Conservation (phyloP, 176 grass and related monocot genomes). For the Avena sativa region DNA sequence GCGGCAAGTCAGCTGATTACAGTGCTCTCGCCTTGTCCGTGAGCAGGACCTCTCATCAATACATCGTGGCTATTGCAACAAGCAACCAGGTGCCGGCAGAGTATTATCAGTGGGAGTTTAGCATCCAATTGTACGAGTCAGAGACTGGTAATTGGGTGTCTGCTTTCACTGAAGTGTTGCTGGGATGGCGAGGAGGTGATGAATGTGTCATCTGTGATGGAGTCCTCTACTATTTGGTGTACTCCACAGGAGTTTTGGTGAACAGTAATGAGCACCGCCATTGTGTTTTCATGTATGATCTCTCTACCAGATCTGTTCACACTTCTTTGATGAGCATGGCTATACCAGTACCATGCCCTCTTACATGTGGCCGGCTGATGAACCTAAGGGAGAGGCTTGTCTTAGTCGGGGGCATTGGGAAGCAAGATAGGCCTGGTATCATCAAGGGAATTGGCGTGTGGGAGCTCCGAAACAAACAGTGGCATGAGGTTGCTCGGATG, state of each 20-base stretch:
- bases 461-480: conserved; percentile 72
- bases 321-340: conserved; percentile 65
- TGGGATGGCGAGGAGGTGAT: conserved; percentile 71
- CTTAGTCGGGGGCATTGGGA: conserved; percentile 85
- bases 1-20: conserved; percentile 69
- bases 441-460: conserved; percentile 96
- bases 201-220: conserved; percentile 92
- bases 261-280: conserved; percentile 62
- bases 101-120: conserved; percentile 74
- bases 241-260: conserved; percentile 63
- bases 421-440: conserved; percentile 79
- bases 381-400: conserved; percentile 73
- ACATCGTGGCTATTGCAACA: conserved; percentile 71
- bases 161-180: conserved; percentile 59
- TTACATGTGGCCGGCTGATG: conserved; percentile 85
- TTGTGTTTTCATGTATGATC: conserved; percentile 79
- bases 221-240: conserved; percentile 80
- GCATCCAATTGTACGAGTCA: conserved; percentile 73
- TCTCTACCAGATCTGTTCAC: conserved; percentile 46
- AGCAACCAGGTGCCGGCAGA: conserved; percentile 70
- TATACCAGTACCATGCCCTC: conserved; percentile 70
- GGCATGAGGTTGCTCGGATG: conserved; percentile 82
- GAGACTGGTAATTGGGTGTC: conserved; percentile 55
- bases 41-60: conserved; percentile 56
- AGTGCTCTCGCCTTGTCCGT: conserved; percentile 71